These are phyloP conservation scores for Leptographium flavum DNA, from an alignment of 2,329 filamentous ascomycete genomes.

Conservation along the genomic window DNA sequence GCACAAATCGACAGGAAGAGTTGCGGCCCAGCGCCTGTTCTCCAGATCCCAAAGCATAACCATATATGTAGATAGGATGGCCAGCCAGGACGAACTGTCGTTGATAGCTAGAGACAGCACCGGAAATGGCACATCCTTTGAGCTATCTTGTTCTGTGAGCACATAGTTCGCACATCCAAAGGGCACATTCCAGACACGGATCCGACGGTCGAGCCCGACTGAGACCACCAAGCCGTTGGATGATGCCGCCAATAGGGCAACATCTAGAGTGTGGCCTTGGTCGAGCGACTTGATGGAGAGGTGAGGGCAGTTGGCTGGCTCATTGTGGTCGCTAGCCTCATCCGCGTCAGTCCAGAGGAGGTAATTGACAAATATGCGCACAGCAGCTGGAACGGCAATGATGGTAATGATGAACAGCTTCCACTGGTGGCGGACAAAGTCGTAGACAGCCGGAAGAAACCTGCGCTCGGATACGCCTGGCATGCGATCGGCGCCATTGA, in stretches of 20 bases:
- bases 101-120: constrained; percentile 52
- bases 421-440: constrained; percentile 49
- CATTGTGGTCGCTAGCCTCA: constrained; percentile 27
- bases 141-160: constrained; percentile 23
- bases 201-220: constrained; percentile 53
- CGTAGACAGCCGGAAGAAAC: constrained; percentile 45
- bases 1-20: constrained; percentile 37
- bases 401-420: constrained; percentile 47
- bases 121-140: constrained; percentile 31
- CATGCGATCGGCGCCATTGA: constrained; percentile 52
- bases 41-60: constrained; percentile 51
- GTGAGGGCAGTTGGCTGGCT: constrained; percentile 23
- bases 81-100: constrained; percentile 48
- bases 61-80: constrained; percentile 44
- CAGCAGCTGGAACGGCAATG: constrained; percentile 45
- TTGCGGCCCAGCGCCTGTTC: constrained; percentile 40
- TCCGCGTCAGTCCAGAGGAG: constrained; percentile 35
- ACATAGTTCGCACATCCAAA: constrained; percentile 25
- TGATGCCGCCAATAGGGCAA: constrained; percentile 49
- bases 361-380: constrained; percentile 60
- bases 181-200: constrained; percentile 52
- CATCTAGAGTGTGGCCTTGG: constrained; percentile 53
- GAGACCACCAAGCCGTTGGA: constrained; percentile 52
- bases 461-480: constrained; percentile 33
- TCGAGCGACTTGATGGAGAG: constrained; percentile 47